Conservation (phyloP, 2,329 filamentous ascomycete species). For the Penicillium freii region DNA sequence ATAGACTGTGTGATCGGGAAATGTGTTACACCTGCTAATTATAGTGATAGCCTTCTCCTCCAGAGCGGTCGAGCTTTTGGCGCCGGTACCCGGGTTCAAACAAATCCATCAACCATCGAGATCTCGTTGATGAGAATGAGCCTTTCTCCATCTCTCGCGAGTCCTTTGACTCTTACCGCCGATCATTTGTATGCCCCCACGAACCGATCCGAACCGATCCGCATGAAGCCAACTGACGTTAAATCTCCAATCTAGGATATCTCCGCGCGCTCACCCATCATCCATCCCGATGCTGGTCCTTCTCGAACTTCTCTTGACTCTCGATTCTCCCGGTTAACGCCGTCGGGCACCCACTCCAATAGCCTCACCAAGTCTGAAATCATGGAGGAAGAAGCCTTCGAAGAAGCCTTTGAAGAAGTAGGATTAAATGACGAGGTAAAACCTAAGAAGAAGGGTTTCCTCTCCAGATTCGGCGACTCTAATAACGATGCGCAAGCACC, state of each 20-base stretch:
- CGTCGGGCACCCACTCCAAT: constrained; percentile 59
- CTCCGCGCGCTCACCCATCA: constrained; percentile 76
- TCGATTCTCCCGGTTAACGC: constrained; percentile 60
- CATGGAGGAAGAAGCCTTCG: constrained; percentile 77
- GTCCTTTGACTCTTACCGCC: constrained; percentile 93
- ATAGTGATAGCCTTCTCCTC: constrained; percentile 70
- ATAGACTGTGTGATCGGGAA: constrained; percentile 37
- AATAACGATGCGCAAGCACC: constrained; percentile 35
- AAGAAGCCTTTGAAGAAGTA: constrained; percentile 87
- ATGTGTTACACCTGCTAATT: neutral
- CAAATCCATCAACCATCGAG: constrained; percentile 58
- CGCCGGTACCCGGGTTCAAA: constrained; percentile 50
- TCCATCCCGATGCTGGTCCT: constrained; percentile 56
- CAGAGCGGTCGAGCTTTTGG: constrained; percentile 82
- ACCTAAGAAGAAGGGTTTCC: constrained; percentile 75
- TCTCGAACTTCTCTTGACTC: constrained; percentile 80
- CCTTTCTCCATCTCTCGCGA: constrained; percentile 94
- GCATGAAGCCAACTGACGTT: constrained; percentile 8
- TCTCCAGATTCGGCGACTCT: constrained; percentile 69
- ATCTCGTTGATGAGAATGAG: constrained; percentile 76
- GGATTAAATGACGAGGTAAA: constrained; percentile 75
- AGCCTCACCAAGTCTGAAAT: constrained; percentile 60
- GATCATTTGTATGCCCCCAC: constrained; percentile 73
- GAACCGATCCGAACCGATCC: neutral
- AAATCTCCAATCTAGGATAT: constrained; percentile 66